These are phyloP conservation scores for Fimicolochytrium jonesii DNA, from an alignment of 192 early-diverging fungal species.

Conservation along the genomic window DNA sequence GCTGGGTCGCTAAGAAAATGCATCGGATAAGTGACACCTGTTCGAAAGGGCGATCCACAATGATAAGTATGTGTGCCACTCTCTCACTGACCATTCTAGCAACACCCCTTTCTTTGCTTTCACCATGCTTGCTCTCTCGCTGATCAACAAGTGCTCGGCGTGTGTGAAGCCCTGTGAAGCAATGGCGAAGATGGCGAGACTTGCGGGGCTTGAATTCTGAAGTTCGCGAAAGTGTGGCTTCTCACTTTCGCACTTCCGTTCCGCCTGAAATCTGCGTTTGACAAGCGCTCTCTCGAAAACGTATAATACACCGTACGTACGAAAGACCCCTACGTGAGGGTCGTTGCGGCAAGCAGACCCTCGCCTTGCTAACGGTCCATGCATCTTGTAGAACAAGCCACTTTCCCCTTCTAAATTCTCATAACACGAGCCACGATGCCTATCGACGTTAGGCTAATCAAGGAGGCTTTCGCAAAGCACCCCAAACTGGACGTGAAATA, in stretches of 20 bases:
- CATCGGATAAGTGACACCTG: not conserved
- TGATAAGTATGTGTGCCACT: not conserved
- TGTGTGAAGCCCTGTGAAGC: not conserved
- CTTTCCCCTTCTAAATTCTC: no score
- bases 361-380: no score
- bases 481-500: conserved; percentile 65
- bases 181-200: not conserved
- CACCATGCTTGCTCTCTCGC: not conserved
- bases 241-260: not conserved
- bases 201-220: no score
- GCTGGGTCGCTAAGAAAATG: conserved; percentile 15
- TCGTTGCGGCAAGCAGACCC: no score
- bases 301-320: not conserved
- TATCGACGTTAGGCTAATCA: not conserved
- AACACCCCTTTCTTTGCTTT: conserved; percentile 6
- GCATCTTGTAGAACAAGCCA: no score
- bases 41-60: not conserved
- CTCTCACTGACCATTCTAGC: conserved; percentile 10
- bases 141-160: not conserved
- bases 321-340: no score
- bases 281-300: not conserved
- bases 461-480: conserved; percentile 41
- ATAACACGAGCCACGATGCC: conserved; percentile 5
- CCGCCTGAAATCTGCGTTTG: not conserved
- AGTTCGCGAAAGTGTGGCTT: not conserved